Evolutionary conservation across 495 filamentous ascomycete species (phyloP), one percentile per base, ranked within the genome.

Genomic region (Annulohypoxylon stygium): DNA sequence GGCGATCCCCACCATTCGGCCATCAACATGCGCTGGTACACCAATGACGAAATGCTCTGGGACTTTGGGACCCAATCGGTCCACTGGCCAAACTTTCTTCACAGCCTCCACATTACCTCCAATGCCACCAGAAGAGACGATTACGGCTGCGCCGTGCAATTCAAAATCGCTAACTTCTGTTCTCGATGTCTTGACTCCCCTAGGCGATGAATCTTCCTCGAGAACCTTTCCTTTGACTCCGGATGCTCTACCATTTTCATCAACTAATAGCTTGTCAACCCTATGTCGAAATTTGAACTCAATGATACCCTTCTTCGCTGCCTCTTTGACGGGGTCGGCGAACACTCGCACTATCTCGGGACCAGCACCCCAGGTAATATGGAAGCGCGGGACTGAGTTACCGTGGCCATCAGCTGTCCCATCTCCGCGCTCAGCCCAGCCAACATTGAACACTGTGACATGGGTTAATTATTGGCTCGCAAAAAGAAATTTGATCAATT

Each of bases 321-420:
- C 83, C 65, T 73, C 79, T 20, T 73, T 61, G n/a, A 84, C 83
- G 9, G 85, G 85, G 33, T 87, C 84, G 14, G 76, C 81, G 54
- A 87, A 87, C 1, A 83, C 78, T 2, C 84, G 75, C 47, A 87
- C 85, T 4, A 86, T 78, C 73, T 86, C 85, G n/a, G 85, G 85
- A 0, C 85, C 85, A 3, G 84, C 81, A 9, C 85, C 85, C 85
- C 85, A 87, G 3, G 82, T 80, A 12, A 86, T 63, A 69, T 87
- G 85, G 71, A 87, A 87, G 23, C 85, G 61, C 16, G 85, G 85
- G 20, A 87, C 84, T 9, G 81, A 81, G 73, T 87, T 87, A 3
- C 85, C 85, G 63, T 87, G 85, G 2, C 85, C 85, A 1, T 83
- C 82, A 0, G 85, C 82, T 0, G 77, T 65, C 0, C 85, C 85